Base-by-base conservation (phyloP, 495 filamentous ascomycete genomes). In the Cladorrhinum samala region DNA sequence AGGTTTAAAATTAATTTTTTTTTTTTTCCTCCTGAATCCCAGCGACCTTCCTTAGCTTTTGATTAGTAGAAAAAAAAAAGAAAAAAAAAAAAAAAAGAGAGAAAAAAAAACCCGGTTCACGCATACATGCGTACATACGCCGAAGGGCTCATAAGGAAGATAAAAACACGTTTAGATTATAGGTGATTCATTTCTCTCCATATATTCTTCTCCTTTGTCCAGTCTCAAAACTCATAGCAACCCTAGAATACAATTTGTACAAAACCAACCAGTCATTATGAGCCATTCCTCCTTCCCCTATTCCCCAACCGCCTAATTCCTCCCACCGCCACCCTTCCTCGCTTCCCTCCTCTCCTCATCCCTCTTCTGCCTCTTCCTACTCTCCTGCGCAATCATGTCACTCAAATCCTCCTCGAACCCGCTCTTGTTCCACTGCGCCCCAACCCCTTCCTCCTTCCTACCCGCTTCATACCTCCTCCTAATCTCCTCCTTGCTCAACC, bases 341-440 rank as follows among this genome's bases (percentile, higher is more conserved):
- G 77, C 72, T 20, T 71, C 73, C 49, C 78, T 74, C 66, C 78
- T 81, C 68, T 94, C 88, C 67, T 91, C 87, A 56, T 96, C 91
- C 57, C 84, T 78, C 76, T 89, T 91, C 65, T 88, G 76, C 68
- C 90, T 77, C 74, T 96, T 96, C 51, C 89, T 80, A 65, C 84
- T 91, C 70, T 97, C 93, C 57, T 86, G 84, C 27, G 89, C 91
- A 76, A 97, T 96, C 92, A 98, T 96, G 63, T 95, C 87, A 65
- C 85, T 94, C 45, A 98, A 70, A 67, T 96, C 93, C 62, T 97
- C 93, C 67, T 95, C 88, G 68, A 91, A 89, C 16, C 27, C 44
- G 21, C 41, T 38, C 14, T 41, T 46, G 14, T 33, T 52, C 83
- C 89, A 93, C 55, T 84, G 77, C 14, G 85, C 79, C 8, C 75